phyloP scores from a whole-genome alignment of 345 rosid species.

The Aethionema arabicum region DNA sequence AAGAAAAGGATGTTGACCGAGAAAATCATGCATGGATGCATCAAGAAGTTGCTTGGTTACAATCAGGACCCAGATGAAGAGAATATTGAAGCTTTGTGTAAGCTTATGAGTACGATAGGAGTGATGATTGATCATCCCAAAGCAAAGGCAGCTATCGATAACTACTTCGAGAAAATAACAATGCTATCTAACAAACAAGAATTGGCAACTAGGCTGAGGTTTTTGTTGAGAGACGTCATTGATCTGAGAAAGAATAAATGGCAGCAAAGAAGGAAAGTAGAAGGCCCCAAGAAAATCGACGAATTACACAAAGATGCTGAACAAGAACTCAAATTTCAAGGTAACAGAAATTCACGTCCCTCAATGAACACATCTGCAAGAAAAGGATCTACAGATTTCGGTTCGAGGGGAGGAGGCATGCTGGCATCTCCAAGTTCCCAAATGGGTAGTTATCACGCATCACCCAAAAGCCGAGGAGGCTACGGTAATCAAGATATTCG shows the following conservation, averaged over 20 bases:
- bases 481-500: conserved; percentile 70
- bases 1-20: conserved; percentile 92
- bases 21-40: conserved; percentile 91
- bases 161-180: conserved; percentile 71
- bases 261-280: conserved; percentile 98
- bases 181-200: conserved; percentile 68
- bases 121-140: conserved; percentile 73
- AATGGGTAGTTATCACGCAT: conserved; percentile 67
- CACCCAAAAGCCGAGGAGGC: conserved; percentile 72
- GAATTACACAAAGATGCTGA: conserved; percentile 99
- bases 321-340: conserved; percentile 85
- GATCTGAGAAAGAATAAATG: conserved; percentile 90
- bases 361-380: conserved; percentile 57
- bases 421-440: conserved; percentile 65
- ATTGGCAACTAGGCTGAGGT: conserved; percentile 81
- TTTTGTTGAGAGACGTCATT: conserved; percentile 86
- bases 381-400: conserved; percentile 70
- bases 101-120: conserved; percentile 91
- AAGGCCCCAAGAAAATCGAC: conserved; percentile 96
- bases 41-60: conserved; percentile 67
- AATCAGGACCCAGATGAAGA: conserved; percentile 87
- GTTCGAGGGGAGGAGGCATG: conserved; percentile 61
- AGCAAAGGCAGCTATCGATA: conserved; percentile 72
- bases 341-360: conserved; percentile 68
- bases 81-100: conserved; percentile 90